Conservation (phyloP, 1,284 basidiomycete genomes). For the Phellinidium pouzarii region DNA sequence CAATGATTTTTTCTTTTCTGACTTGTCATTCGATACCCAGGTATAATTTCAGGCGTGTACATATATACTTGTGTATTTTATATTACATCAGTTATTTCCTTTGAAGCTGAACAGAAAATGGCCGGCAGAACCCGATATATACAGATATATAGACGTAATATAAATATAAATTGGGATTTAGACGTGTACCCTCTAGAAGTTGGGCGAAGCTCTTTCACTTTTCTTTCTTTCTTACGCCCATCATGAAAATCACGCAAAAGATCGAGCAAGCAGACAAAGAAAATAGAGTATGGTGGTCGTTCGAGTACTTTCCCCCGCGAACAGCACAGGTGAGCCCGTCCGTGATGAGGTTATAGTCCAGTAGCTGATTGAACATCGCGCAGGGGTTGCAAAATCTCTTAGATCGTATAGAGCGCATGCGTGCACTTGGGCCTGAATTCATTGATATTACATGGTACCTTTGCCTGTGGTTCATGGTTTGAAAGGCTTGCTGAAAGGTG, state of each 20-base stretch:
- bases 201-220: conserved; percentile 14
- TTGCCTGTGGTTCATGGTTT: conserved; percentile 10
- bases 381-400: conserved; percentile 91
- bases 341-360: neutral
- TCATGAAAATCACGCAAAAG: conserved; percentile 89
- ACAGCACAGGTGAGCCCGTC: conserved; percentile 75
- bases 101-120: neutral
- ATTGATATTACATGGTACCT: conserved; percentile 94
- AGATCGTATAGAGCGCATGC: conserved; percentile 98
- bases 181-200: neutral
- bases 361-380: conserved; percentile 6
- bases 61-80: neutral
- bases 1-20: conserved; percentile 86
- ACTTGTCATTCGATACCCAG: conserved; percentile 33
- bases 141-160: no score
- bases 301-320: conserved; percentile 94
- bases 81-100: neutral
- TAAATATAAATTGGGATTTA: neutral
- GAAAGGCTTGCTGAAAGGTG: neutral
- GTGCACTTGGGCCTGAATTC: conserved; percentile 91
- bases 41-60: conserved; percentile 3
- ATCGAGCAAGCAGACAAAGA: conserved; percentile 78
- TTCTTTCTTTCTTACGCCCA: conserved; percentile 18
- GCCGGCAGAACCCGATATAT: neutral
- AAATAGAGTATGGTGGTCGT: conserved; percentile 88